Evolutionary conservation across 768 basidiomycete genomes (phyloP).

Genomic region (Trametes sanguinea): DNA sequence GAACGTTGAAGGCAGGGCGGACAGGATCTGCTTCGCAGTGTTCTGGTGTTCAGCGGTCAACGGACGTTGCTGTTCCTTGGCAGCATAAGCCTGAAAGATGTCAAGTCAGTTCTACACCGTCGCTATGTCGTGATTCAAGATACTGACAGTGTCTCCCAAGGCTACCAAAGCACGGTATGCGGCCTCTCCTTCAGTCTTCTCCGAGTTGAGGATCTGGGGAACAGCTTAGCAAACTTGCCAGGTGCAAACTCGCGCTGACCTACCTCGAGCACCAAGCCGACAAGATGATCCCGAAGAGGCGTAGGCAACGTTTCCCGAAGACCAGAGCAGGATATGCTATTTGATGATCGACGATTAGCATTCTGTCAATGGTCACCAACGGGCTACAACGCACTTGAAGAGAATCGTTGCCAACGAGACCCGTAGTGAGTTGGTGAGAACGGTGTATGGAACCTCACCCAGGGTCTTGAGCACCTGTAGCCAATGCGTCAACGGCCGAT

Average conservation of each 20-base stretch:
- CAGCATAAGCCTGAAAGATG: constrained; percentile 48
- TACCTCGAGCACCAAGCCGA: constrained; percentile 44
- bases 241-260: constrained; percentile 9
- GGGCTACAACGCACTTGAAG: constrained; percentile 71
- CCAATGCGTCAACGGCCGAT: background rate
- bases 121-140: background rate
- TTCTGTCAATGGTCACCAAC: background rate
- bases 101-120: background rate
- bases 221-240: background rate
- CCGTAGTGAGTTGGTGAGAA: constrained; percentile 68
- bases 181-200: constrained; percentile 66
- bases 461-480: constrained; percentile 61
- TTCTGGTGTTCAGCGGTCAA: constrained; percentile 43
- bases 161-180: constrained; percentile 71
- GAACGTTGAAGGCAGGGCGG: constrained; percentile 48
- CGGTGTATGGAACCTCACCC: constrained; percentile 49
- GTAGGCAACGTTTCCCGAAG: constrained; percentile 45
- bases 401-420: constrained; percentile 79
- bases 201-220: constrained; percentile 44
- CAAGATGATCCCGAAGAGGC: constrained; percentile 20
- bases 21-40: constrained; percentile 44
- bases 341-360: constrained; percentile 4
- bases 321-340: constrained; percentile 66
- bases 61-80: constrained; percentile 39
- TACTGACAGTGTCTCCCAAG: constrained; percentile 67